phyloP scores from a whole-genome alignment of 2,329 filamentous ascomycete genomes.

The Lasiodiplodia theobromae region DNA sequence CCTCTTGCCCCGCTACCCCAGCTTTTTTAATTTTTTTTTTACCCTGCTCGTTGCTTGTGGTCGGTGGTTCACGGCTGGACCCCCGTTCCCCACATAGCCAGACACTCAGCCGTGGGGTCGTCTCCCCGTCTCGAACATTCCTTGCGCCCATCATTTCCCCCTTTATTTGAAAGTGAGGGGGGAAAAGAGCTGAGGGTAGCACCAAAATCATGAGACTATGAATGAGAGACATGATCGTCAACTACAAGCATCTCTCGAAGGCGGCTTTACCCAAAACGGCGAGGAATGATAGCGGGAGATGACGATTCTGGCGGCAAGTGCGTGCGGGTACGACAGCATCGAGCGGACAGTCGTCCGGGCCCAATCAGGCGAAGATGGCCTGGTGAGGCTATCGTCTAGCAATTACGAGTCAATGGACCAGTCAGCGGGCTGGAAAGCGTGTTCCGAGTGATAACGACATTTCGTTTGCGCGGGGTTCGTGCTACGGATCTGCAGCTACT shows the following conservation, averaged over 20 bases:
- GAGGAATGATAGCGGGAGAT: neutral
- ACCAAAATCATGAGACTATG: neutral
- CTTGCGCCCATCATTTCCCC: neutral
- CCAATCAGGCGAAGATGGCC: neutral
- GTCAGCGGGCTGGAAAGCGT: conserved; percentile 8
- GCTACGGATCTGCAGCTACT: neutral
- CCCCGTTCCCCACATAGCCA: neutral
- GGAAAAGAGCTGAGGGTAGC: neutral
- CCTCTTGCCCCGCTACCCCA: neutral
- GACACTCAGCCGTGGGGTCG: neutral
- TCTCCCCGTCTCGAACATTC: neutral
- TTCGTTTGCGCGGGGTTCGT: neutral
- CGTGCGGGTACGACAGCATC: neutral
- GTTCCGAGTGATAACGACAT: conserved; percentile 5
- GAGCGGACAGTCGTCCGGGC: neutral
- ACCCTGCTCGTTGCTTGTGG: neutral
- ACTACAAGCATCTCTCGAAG: neutral
- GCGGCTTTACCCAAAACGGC: neutral
- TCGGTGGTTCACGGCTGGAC: neutral
- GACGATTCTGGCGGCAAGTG: neutral
- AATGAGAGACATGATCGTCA: neutral
- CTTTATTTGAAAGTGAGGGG: neutral
- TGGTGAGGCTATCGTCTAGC: neutral
- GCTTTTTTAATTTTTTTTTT: neutral
- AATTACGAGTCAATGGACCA: neutral